Evolutionary conservation across 495 filamentous ascomycete genomes (phyloP).

Genomic region (Xylaria curta): DNA sequence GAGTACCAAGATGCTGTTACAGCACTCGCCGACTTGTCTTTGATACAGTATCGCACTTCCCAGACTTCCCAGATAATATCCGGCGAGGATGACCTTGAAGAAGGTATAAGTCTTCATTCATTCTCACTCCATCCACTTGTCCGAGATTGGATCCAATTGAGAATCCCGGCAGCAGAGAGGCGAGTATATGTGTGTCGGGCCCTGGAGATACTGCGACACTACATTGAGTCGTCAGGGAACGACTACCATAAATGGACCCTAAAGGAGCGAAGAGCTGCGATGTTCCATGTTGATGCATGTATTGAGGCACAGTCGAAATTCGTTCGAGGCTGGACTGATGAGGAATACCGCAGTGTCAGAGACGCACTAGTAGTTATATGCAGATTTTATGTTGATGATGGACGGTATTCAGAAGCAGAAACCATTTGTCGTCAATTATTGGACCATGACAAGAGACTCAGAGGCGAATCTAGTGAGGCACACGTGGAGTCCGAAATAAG

Average conservation of each 20-base stretch:
- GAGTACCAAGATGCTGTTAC: slow-evolving; percentile 13
- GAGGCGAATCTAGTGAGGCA: background rate
- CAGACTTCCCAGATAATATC: background rate
- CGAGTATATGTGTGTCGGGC: slow-evolving; percentile 5
- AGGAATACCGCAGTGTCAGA: background rate
- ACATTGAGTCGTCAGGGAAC: slow-evolving; percentile 4
- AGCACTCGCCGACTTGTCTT: slow-evolving; percentile 7
- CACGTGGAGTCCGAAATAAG: slow-evolving; percentile 4
- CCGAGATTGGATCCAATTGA: slow-evolving; percentile 19
- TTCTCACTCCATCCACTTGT: slow-evolving; percentile 14
- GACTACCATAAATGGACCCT: slow-evolving; percentile 17
- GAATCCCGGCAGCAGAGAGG: slow-evolving; percentile 8
- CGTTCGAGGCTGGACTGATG: slow-evolving; percentile 2
- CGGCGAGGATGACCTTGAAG: slow-evolving; percentile 9
- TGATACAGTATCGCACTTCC: slow-evolving; percentile 8
- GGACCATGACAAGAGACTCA: slow-evolving; percentile 7
- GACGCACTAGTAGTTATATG: background rate
- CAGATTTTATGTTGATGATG: slow-evolving; percentile 9
- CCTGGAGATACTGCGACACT: slow-evolving; percentile 1
- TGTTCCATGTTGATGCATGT: slow-evolving; percentile 14
- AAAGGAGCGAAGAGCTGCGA: slow-evolving; percentile 17
- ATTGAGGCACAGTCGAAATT: slow-evolving; percentile 13
- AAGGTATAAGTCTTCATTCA: slow-evolving; percentile 5
- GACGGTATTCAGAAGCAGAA: slow-evolving; percentile 7
- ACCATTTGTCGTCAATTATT: background rate